Base-by-base conservation (phyloP, 2,329 filamentous ascomycete genomes). In the Fusarium oligoseptatum region DNA sequence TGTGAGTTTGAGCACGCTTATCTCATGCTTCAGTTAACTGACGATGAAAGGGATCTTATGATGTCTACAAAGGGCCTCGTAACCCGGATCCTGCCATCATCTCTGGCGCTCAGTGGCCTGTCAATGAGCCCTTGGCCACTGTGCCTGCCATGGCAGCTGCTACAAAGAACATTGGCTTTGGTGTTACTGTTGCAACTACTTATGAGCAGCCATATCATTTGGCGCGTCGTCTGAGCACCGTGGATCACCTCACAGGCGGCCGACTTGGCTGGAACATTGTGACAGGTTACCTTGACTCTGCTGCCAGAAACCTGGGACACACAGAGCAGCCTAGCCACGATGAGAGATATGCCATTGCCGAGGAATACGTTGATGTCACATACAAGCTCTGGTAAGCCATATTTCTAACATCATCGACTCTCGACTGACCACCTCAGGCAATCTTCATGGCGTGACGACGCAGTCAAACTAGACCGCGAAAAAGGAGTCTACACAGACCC, bases 191-290 rank as follows among this genome's bases (percentile, higher is more conserved):
- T 0, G 88, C 89, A 2, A 93, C 92, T 0, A 92, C 90, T 0
- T 94, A 93, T 71, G 92, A 93, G 79, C 88, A 91, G 77, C 92
- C 92, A 0, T 93, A 92, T 76, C 89, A 92, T 73, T 83, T 93
- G 15, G 92, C 92, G 0, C 82, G 92, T 20, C 83, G 91, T n/a
- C 81, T 93, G 12, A 90, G 88, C 5, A 93, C 92, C 0, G 84
- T 93, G 0, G 92, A 94, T 76, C 92, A 93, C 78, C 82, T 93
- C 11, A 90, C 90, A 1, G 88, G 89, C 57, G 91, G 91, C n/a
- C 85, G 91, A 57, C 80, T 83, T 3, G 82, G 79, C 11, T 83
- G 81, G 82, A 83, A 83, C 82, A 89, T 94, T 60, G 92, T 93
- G 1, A 93, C 92, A 0, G 89, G 90, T 27, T 93, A 93, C 73